Conservation (phyloP, 2,329 filamentous ascomycete species). For the Claviceps africana region DNA sequence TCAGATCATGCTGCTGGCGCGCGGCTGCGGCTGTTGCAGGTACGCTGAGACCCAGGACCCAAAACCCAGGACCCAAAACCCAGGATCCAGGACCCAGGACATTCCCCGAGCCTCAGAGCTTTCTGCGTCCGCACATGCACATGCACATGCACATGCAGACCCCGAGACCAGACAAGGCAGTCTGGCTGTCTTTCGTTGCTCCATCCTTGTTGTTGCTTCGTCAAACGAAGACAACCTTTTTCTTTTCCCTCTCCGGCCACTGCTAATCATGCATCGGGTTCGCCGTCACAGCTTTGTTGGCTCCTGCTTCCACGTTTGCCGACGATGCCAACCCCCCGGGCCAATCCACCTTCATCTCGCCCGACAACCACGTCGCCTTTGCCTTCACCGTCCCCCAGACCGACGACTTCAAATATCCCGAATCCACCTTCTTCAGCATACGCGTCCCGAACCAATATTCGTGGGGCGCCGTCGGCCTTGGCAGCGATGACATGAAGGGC, state of each 20-base stretch:
- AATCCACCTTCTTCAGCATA: slow-evolving; percentile 36
- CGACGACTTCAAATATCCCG: slow-evolving; percentile 23
- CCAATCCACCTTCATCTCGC: slow-evolving; percentile 31
- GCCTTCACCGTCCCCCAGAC: slow-evolving; percentile 35
- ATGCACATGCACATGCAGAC: not conserved
- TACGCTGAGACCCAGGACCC: slow-evolving; percentile 7
- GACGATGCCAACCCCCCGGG: slow-evolving; percentile 16
- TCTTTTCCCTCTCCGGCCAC: not conserved
- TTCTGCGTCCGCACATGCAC: not conserved
- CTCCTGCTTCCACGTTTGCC: slow-evolving; percentile 12
- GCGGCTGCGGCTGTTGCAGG: slow-evolving; percentile 15
- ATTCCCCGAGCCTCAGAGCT: not conserved
- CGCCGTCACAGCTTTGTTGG: slow-evolving; percentile 10
- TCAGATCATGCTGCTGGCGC: slow-evolving; percentile 16
- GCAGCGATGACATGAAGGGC: slow-evolving; percentile 35
- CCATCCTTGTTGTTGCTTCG: not conserved
- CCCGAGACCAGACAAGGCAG: too few relatives aligned
- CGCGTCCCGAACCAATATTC: slow-evolving; percentile 29
- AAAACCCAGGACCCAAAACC: too few relatives aligned
- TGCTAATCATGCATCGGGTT: not conserved
- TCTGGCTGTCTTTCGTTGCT: not conserved
- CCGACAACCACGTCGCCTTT: slow-evolving; percentile 31
- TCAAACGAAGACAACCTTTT: not conserved
- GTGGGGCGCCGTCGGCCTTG: slow-evolving; percentile 43
- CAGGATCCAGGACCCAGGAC: too few relatives aligned